Evolutionary conservation across 2,329 filamentous ascomycete species (phyloP), one percentile per base, ranked within the genome.

Genomic region (Dendryphion nanum): DNA sequence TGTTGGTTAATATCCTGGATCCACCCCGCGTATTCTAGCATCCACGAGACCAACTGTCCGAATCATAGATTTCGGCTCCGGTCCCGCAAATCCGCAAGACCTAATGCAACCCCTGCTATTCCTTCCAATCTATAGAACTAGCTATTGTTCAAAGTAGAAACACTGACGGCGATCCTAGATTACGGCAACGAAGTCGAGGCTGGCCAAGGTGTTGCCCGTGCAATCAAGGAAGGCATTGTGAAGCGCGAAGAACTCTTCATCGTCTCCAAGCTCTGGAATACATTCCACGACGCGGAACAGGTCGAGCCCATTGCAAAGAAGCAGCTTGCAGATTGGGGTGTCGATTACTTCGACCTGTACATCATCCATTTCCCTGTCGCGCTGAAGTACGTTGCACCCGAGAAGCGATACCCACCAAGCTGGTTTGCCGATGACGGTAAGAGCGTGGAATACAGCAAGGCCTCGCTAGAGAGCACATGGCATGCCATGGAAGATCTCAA

Each of bases 241-340:
- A 63, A 64, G 51, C 59, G 62, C 32, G 81, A 86, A 68, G 88
- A 95, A 17, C 85, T 95, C 63, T 95, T 95, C 79, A 82, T 95
- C 62, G 87, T 90, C 49, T 89, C 85, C 69, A 95, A 95, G 76
- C 83, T 95, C 41, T 95, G 89, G 89, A 89, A 91, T 74, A 83
- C 83, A 51, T 95, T 89, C 79, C 88, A 95, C 75, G 85, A 91
- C 58, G 76, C 76, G 54, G 83, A 91, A 53, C 77, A 78, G 54
- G 89, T 93, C 61, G 78, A 75, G 68, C 80, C 80, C 67, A 83
- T 83, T 61, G 86, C 90, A 71, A 81, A 90, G 45, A 78, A 81
- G 51, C 62, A 66, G 45, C 56, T 66, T 30, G 53, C 51, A 13
- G 62, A 63, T 45, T 62, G 57, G 58, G 59, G 56, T 23, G 41